Evolutionary conservation across 495 filamentous ascomycete species (phyloP), one percentile per base, ranked within the genome.

Genomic region (Podospora anserina): DNA sequence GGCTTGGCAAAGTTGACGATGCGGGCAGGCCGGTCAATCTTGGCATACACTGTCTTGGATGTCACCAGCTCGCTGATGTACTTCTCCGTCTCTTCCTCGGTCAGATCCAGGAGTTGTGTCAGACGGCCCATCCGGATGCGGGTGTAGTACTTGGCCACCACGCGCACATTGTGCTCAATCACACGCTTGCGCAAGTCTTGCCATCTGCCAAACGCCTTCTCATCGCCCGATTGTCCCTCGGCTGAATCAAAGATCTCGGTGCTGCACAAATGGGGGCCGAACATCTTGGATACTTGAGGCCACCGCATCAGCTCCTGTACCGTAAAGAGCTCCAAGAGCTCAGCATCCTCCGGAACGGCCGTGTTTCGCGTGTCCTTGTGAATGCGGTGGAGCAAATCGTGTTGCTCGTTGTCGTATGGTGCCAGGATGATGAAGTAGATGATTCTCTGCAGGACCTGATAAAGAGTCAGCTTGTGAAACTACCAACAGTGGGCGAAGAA

Each of bases 121-220:
- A 99, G 81, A 44, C 95, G 91, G 67, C 89, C 86, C 86, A 97
- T 92, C 77, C 89, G 88, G 78, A 99, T 96, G 70, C 95, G 92
- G 7, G 96, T 98, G 83, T 99, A 99, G 86, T 99, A 99, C 77
- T 96, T 96, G 74, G 96, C 95, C 13, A 99, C 87, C 7, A 98
- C 95, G 55, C 95, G 91, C 57, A 99, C 95, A 74, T 99, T 99
- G 81, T 99, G 95, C 82, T 99, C 95, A 75, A 99, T 99, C 66
- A 99, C 95, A 39, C 95, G 92, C 84, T 96, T 97, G 68, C 95
- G 92, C 69, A 99, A 85, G 75, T 97, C 96, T 77, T 93, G 86
- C 92, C 92, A 98, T 77, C 95, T 85, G 72, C 86, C 85, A 79
- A 90, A 80, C 15, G 93, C 90, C 79, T 96, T 90, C 67, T 88